Evolutionary conservation across 306 rosid species (phyloP).

Genomic region (Macrotyloma uniflorum): DNA sequence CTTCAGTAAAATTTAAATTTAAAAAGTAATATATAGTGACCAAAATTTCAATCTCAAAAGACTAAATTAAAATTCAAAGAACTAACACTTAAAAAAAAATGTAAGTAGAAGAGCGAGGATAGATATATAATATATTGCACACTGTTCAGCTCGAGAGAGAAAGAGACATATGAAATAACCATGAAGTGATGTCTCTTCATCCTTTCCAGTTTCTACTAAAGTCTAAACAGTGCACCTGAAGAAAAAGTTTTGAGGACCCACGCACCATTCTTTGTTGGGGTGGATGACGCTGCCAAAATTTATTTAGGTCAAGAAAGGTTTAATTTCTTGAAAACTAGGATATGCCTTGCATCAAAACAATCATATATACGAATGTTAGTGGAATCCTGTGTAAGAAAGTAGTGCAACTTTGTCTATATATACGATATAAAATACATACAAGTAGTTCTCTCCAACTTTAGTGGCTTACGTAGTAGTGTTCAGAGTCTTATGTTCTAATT

Average conservation of each 20-base stretch:
- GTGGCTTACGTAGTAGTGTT: not conserved
- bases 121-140: not conserved
- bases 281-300: not conserved
- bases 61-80: no score
- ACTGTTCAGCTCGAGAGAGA: not conserved
- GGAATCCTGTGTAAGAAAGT: slow-evolving; percentile 49
- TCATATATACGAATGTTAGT: slow-evolving; percentile 23
- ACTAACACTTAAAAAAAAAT: not conserved
- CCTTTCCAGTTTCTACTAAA: not conserved
- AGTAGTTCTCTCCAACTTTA: not conserved
- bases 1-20: not conserved
- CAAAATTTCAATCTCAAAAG: no score
- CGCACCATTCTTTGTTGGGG: not conserved
- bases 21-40: no score
- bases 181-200: not conserved
- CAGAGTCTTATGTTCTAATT: not conserved
- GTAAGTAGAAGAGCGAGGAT: not conserved
- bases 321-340: slow-evolving; percentile 26
- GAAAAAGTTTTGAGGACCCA: not conserved
- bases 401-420: not conserved
- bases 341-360: not conserved
- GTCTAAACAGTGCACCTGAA: not conserved
- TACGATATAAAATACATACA: not conserved
- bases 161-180: not conserved
- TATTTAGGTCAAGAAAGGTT: not conserved